These are phyloP conservation scores for Ramicandelaber brevisporus DNA, from an alignment of 192 early-diverging fungal genomes.

Conservation along the genomic window DNA sequence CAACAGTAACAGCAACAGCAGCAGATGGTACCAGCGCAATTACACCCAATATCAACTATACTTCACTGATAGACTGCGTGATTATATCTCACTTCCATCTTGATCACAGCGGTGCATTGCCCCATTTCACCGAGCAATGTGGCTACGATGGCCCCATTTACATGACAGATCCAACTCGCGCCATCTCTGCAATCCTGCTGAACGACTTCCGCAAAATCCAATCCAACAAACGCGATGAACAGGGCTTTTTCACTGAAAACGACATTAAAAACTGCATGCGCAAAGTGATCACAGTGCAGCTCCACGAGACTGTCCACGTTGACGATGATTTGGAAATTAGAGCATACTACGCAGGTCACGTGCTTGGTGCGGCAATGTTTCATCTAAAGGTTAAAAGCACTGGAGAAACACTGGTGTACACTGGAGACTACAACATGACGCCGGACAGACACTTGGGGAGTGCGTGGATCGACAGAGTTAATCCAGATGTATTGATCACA, in stretches of 20 bases:
- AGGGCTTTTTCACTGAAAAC: slow-evolving; percentile 63
- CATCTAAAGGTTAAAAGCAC: slow-evolving; percentile 39
- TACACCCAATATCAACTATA: too few species aligned
- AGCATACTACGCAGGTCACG: slow-evolving; percentile 93
- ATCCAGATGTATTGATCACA: slow-evolving; percentile 82
- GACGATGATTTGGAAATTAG: slow-evolving; percentile 62
- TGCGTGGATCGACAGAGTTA: slow-evolving; percentile 86
- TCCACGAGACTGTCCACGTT: slow-evolving; percentile 62
- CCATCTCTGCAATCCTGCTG: slow-evolving; percentile 80
- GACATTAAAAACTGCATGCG: slow-evolving; percentile 86
- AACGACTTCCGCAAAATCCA: slow-evolving; percentile 88
- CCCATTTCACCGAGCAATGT: slow-evolving; percentile 84
- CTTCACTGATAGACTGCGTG: slow-evolving; percentile 62
- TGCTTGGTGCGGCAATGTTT: slow-evolving; percentile 94
- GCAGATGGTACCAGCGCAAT: too few species aligned
- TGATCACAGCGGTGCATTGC: slow-evolving; percentile 93
- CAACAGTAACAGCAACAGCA: too few species aligned
- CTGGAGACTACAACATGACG: slow-evolving; percentile 79
- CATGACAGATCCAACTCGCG: slow-evolving; percentile 93
- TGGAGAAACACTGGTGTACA: slow-evolving; percentile 55
- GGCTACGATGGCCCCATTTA: slow-evolving; percentile 91
- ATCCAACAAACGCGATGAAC: slow-evolving; percentile 69
- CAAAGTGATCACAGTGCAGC: slow-evolving; percentile 69
- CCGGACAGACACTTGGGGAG: slow-evolving; percentile 77
- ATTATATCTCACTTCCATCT: slow-evolving; percentile 95